A percentile compares a stretch with the other conserved stretches of the same genome.
Conservation (phyloP, 2,329 filamentous ascomycete genomes). For the Epichloe gansuensis region DNA sequence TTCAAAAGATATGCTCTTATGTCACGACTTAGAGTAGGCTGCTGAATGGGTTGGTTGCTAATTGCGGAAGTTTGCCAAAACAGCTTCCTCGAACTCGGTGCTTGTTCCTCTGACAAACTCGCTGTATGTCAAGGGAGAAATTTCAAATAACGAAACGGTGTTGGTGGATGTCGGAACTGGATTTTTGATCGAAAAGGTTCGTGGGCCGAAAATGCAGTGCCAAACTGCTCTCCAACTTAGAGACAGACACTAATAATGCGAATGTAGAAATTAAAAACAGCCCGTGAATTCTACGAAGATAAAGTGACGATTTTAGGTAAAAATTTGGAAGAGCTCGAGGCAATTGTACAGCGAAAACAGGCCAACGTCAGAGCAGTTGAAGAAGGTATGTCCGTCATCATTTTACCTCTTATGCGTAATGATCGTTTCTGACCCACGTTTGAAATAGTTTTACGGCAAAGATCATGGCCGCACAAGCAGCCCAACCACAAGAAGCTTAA, state of each 20-base stretch:
- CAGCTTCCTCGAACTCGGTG: constrained; percentile 39
- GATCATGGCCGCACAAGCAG: constrained; percentile 1
- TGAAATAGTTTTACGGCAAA: constrained; percentile 25
- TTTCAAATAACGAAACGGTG: constrained; percentile 63
- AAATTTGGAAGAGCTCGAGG: constrained; percentile 45
- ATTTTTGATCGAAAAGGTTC: constrained; percentile 85
- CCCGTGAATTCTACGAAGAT: constrained; percentile 42
- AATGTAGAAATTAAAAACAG: constrained; percentile 38
- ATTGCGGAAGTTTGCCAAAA: background rate
- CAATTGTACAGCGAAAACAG: constrained; percentile 57
- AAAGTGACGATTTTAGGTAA: constrained; percentile 41
- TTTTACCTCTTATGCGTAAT: background rate
- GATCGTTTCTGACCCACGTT: background rate
- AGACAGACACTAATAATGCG: constrained; percentile 3
- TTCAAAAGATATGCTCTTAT: background rate
- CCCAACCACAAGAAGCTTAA: background rate
- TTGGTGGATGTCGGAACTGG: constrained; percentile 90
- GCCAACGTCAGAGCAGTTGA: constrained; percentile 78
- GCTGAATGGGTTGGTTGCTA: background rate
- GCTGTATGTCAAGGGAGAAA: constrained; percentile 77
- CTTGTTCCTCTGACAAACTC: constrained; percentile 93
- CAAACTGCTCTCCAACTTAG: background rate
- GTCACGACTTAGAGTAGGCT: background rate
- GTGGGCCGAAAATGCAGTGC: background rate
- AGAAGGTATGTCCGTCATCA: constrained; percentile 50